Evolutionary conservation across 2,329 filamentous ascomycete genomes (phyloP).

Genomic region (Aspergillus pseudoviridinutans): DNA sequence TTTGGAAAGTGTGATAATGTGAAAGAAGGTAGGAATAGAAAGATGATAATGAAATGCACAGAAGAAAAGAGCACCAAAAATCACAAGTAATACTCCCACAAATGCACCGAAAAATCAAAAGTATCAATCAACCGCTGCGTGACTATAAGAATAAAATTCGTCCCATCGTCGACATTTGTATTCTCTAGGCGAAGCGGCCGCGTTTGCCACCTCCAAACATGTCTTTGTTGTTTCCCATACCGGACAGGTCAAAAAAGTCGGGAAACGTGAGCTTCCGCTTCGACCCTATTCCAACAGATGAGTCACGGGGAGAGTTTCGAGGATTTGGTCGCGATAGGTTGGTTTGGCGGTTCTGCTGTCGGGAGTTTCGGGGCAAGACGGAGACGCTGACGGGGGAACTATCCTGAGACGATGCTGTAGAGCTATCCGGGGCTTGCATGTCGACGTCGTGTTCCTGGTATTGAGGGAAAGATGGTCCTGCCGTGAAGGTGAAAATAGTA

Average conservation of each 20-base stretch:
- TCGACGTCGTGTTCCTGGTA: constrained; percentile 39
- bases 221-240: constrained; percentile 42
- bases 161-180: constrained; percentile 29
- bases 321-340: constrained; percentile 34
- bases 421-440: constrained; percentile 39
- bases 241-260: constrained; percentile 49
- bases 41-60: constrained; percentile 4
- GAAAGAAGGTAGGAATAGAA: constrained; percentile 13
- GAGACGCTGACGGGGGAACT: constrained; percentile 40
- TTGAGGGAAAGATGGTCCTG: constrained; percentile 37
- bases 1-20: constrained; percentile 1
- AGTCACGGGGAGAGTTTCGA: constrained; percentile 36
- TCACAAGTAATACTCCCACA: constrained; percentile 30
- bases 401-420: constrained; percentile 26
- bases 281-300: constrained; percentile 39
- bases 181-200: constrained; percentile 41
- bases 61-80: constrained; percentile 10
- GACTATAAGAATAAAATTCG: constrained; percentile 32
- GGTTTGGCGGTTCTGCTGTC: constrained; percentile 38
- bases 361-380: constrained; percentile 39
- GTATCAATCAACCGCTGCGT: constrained; percentile 26
- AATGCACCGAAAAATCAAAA: constrained; percentile 28
- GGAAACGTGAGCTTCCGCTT: constrained; percentile 47
- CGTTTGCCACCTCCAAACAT: constrained; percentile 45
- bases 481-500: constrained; percentile 42